Evolutionary conservation across 108 stramenopile genomes (phyloP), one percentile per base, ranked within the genome.

Genomic region (Skeletonema tropicum): DNA sequence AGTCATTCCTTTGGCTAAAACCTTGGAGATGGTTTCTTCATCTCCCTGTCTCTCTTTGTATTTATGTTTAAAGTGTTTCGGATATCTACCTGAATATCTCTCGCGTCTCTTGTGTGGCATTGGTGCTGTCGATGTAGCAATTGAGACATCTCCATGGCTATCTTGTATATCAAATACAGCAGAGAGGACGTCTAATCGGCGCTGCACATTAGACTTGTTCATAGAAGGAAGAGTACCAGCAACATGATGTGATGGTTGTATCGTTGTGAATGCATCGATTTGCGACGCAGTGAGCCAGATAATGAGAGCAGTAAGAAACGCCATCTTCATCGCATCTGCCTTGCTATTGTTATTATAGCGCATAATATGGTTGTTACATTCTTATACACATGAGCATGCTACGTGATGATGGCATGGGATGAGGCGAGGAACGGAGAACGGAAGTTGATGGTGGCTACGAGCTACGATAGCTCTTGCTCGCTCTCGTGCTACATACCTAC

Each of bases 41-140:
- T 45, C 42, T 3, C 42, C 42, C 5, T 45, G 15, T 5, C 15
- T 45, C 42, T 45, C 42, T 45, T 45, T 45, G 15, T 45, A 45
- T 45, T 45, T 45, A n/a, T 45, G 11, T 45, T 45, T 45, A n/a
- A 45, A 45, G 42, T 45, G 15, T 45, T 45, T 45, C 42, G 42
- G 42, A 45, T 45, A 45, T 45, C 42, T 45, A 45, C 42, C 42
- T n/a, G 42, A 45, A 45, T 45, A 45, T 45, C 42, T 45, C 42
- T 45, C 42, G 15, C 42, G 42, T 45, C 42, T 45, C 42, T 45
- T 45, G 15, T 45, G 42, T 45, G 42, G 42, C 14, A n/a, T 45
- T n/a, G 42, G 15, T n/a, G 42, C 0, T n/a, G 42, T n/a, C 38
- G 38, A 12, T 39, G 38, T 10, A 10, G 38, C 38, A 1, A 39